Evolutionary conservation across 2,329 filamentous ascomycete genomes (phyloP).

Genomic region (Stemphylium beticola): DNA sequence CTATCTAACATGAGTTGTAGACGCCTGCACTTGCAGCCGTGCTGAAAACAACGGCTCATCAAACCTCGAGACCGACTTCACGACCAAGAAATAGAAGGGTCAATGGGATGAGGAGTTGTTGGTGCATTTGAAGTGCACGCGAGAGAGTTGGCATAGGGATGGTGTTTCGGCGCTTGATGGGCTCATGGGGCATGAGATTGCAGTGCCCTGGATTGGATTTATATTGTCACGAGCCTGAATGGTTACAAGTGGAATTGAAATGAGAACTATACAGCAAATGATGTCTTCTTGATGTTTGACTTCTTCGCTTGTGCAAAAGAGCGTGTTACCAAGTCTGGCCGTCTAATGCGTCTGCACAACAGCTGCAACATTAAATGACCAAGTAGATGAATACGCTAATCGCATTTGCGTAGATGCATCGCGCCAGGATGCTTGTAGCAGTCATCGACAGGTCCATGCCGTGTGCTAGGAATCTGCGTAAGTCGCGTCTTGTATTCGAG

Average conservation of each 20-base stretch:
- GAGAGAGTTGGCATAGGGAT: conserved; percentile 13
- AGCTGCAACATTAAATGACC: background rate
- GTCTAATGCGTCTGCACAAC: background rate
- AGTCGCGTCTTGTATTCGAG: background rate
- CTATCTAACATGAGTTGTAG: conserved; percentile 25
- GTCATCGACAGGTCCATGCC: background rate
- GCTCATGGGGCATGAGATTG: background rate
- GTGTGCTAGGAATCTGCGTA: background rate
- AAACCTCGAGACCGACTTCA: conserved; percentile 83
- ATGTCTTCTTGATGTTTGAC: background rate
- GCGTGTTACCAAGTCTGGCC: background rate
- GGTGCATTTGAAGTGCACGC: conserved; percentile 1
- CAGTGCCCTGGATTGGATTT: background rate
- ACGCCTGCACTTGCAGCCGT: conserved; percentile 81
- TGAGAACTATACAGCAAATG: background rate
- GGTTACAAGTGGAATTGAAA: background rate
- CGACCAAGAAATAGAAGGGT: conserved; percentile 62
- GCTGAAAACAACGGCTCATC: conserved; percentile 66
- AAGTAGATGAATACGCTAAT: background rate
- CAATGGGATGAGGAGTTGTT: background rate
- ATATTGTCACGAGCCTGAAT: background rate
- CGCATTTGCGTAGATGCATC: background rate
- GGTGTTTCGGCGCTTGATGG: conserved; percentile 16
- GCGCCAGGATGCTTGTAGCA: conserved; percentile 1
- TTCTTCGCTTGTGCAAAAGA: background rate